Conservation (phyloP, 2,329 filamentous ascomycete species). For the Cercospora sp. region DNA sequence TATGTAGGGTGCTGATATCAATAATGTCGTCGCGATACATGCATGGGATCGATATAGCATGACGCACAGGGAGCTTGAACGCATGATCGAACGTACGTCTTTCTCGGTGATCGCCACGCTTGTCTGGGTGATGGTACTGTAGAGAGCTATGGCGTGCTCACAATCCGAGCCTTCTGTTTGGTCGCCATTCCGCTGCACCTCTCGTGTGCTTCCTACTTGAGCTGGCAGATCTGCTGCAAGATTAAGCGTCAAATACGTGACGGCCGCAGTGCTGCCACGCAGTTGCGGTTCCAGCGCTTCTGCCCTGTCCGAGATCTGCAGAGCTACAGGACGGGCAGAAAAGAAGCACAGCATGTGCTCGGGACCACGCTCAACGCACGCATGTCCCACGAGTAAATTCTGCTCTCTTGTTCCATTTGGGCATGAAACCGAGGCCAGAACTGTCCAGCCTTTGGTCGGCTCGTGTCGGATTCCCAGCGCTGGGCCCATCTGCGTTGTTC, state of each 20-base stretch:
- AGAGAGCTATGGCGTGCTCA: slow-evolving; percentile 13
- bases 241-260: background rate
- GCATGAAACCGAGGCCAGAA: background rate
- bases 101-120: background rate
- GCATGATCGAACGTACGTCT: background rate
- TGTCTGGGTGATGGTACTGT: background rate
- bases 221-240: background rate
- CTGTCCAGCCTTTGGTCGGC: background rate
- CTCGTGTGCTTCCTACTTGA: background rate
- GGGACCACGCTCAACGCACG: background rate
- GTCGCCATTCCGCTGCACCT: background rate
- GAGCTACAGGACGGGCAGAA: background rate
- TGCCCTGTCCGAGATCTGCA: slow-evolving; percentile 2
- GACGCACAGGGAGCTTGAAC: background rate
- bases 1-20: background rate
- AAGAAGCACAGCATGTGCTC: background rate
- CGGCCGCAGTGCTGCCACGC: background rate
- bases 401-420: background rate
- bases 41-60: background rate
- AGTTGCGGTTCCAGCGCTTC: background rate
- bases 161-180: slow-evolving; percentile 9
- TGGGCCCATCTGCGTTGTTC: background rate
- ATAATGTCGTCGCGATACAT: background rate
- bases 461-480: background rate
- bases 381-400: slow-evolving; percentile 5